Base-by-base conservation (phyloP, 2,329 filamentous ascomycete species). In the Fusarium sp. region DNA sequence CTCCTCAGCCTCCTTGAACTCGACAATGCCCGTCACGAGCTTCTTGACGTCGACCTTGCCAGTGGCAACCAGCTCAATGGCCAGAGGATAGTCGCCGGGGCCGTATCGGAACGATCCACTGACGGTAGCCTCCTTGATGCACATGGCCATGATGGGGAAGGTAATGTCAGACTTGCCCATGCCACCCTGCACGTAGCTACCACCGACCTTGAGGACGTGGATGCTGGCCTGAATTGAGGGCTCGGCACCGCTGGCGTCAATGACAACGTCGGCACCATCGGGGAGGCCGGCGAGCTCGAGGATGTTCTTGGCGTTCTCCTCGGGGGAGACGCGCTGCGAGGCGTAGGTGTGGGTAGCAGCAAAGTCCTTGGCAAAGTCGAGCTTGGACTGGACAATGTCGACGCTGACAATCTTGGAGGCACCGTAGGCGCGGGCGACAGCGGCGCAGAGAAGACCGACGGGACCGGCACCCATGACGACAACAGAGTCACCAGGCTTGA, bases 91-190 rank as follows among this genome's bases (percentile, higher is more conserved):
- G 83, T 98, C 96, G 22, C 95, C 95, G 64, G 91, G 90, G 4
- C 92, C 92, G 83, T 98, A 98, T 43, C 96, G 90, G 88, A 98
- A 98, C 72, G 92, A 95, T 25, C 96, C 96, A 80, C 93, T 94
- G 56, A 94, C 89, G 12, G 92, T 97, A 61, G 98, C 87, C 86
- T 98, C 96, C 86, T 98, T 98, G 60, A 92, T 88, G 82, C 95
- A 97, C 80, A 97, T 87, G 6, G 94, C 93, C 90, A 96, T 94
- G 81, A 98, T 97, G 61, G 96, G 96, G 86, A 98, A 98, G 10
- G 85, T 93, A 82, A 98, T 95, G 79, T 98, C 94, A 43, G 91
- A 84, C 81, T 93, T 93, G 80, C 96, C 96, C 95, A 98, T 97
- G 65, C 95, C 95, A 69, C 92, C 94, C 85, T 97, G 95, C 10